Evolutionary conservation across 495 filamentous ascomycete species (phyloP).

Genomic region (Annulohypoxylon nitens): DNA sequence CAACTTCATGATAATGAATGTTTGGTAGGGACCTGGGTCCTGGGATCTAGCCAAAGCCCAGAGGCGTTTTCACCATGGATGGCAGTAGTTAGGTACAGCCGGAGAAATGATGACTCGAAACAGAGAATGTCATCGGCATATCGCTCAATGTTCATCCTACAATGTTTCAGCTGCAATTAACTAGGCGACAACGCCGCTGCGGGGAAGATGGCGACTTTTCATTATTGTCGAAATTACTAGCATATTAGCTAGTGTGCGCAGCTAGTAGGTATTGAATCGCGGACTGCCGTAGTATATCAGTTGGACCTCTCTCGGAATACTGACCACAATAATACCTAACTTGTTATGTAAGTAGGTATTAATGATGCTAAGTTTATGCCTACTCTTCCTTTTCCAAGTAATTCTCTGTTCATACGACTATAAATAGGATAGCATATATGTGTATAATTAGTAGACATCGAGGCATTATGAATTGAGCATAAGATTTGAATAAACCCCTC

Average conservation of each 20-base stretch:
- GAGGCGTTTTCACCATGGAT: not conserved
- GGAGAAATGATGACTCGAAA: constrained; percentile 24
- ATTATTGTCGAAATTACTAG: constrained; percentile 5
- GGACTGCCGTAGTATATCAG: not conserved
- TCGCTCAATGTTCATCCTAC: constrained; percentile 29
- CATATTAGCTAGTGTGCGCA: not conserved
- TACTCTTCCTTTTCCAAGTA: not conserved
- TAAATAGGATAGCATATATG: constrained; percentile 7
- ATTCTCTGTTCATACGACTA: not conserved
- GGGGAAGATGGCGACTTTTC: constrained; percentile 25
- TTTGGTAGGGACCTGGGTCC: not conserved
- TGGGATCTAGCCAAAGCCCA: not conserved
- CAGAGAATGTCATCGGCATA: constrained; percentile 28
- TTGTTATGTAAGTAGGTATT: not conserved
- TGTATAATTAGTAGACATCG: not conserved
- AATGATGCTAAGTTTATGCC: not conserved
- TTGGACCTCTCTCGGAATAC: not conserved
- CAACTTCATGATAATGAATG: constrained; percentile 14
- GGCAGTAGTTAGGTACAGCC: constrained; percentile 2
- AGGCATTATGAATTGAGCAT: constrained; percentile 3
- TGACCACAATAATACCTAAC: not conserved
- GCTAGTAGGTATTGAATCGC: not conserved
- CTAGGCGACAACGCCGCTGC: constrained; percentile 27
- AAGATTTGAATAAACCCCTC: not conserved
- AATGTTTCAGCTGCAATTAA: constrained; percentile 32